Evolutionary conservation across 1,139 yeast genomes (phyloP), one percentile per base, ranked within the genome.

Genomic region (Citeromyces hawaiiensis): DNA sequence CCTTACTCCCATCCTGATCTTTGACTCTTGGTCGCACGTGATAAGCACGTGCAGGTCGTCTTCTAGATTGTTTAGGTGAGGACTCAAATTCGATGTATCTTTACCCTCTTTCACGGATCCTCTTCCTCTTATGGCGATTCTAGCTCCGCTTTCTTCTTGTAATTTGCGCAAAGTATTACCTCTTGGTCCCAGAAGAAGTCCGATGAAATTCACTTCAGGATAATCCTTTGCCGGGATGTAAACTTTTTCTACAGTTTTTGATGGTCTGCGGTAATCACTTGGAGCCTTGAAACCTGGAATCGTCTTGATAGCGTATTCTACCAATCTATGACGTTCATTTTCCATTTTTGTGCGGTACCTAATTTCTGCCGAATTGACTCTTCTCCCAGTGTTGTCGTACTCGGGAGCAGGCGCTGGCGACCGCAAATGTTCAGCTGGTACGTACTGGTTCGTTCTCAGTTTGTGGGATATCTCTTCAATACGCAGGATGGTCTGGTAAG

Each of bases 61-160:
- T 49, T 75, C 74, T 49, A 73, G 57, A 43, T 74, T 71, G 42
- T 75, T 70, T 35, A 50, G 53, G 18, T 64, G 63, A 37, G 67
- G 64, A 3, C 70, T 66, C 8, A 68, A 59, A 44, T 68, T 70
- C 19, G 61, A 55, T 11, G 69, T 59, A 43, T 72, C 71, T 55
- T 80, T 82, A 35, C 97, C 97, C 53, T 86, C 95, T 53, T 91
- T 91, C 16, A 87, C 94, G 0, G 97, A 87, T 0, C 99, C 99
- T 50, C 82, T 78, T 32, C 97, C 97, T 50, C 97, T 66, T 34
- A 88, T 82, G 2, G 88, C 93, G 45, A 88, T 78, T 45, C 71
- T 72, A 17, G 96, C 95, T 1, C 94, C 94, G 38, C 93, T 78
- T 39, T 80, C 76, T 38, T 76, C 79, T 54, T 88, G 95, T 59